A percentile compares a stretch with the other conserved stretches of the same genome.
Conservation (phyloP, 768 basidiomycete species). For the Termitomyces sp. region DNA sequence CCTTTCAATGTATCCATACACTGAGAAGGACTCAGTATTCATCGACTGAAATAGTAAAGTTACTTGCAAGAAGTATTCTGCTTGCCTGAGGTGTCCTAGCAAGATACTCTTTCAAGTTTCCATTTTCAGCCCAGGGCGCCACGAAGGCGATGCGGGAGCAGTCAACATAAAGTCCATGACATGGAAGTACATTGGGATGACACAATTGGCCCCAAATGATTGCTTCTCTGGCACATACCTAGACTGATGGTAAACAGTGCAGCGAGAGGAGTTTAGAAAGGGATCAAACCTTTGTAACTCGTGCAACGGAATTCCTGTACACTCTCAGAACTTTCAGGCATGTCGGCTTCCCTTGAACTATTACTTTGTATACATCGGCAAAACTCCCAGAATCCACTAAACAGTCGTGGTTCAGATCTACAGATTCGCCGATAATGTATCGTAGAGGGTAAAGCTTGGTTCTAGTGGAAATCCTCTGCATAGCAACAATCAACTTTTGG, state of each 20-base stretch:
- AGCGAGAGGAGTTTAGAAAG: background rate
- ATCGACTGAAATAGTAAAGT: background rate
- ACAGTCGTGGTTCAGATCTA: background rate
- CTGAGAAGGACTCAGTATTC: background rate
- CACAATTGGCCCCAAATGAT: constrained; percentile 23
- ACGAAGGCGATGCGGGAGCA: constrained; percentile 22
- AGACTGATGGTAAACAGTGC: background rate
- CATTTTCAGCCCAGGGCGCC: constrained; percentile 21
- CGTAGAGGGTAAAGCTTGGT: constrained; percentile 3
- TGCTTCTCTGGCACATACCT: constrained; percentile 11
- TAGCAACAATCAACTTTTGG: constrained; percentile 1
- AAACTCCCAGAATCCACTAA: background rate
- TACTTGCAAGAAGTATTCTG: constrained; percentile 24
- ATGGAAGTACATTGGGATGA: constrained; percentile 24
- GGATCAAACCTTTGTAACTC: background rate
- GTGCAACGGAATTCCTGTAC: background rate
- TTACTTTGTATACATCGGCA: background rate
- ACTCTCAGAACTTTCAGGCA: constrained; percentile 7
- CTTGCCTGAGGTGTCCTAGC: constrained; percentile 14
- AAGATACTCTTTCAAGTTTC: constrained; percentile 24
- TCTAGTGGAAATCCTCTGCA: constrained; percentile 3
- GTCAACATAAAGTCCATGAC: constrained; percentile 20
- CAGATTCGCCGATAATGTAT: background rate
- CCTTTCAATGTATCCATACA: constrained; percentile 19
- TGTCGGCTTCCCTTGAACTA: background rate